These are phyloP conservation scores for Aristolochia californica DNA, from an alignment of 164 flowering plant species.

Conservation along the genomic window DNA sequence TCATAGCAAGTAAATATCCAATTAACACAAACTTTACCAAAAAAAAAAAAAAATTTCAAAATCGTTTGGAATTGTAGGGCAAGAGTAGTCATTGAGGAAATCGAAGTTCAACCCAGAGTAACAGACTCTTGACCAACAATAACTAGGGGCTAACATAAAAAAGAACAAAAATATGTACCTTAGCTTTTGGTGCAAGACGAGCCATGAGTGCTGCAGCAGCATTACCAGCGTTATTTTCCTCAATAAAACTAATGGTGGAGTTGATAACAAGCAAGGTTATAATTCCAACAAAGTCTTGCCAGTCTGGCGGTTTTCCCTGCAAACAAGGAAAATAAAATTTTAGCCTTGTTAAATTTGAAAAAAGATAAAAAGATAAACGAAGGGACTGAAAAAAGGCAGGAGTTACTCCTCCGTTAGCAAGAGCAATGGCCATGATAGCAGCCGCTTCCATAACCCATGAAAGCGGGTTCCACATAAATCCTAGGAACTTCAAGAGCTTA, in stretches of 20 bases:
- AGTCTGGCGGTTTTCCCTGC: conserved; percentile 88
- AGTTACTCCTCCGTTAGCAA: conserved; percentile 76
- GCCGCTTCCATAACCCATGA: conserved; percentile 99
- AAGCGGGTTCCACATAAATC: conserved; percentile 95
- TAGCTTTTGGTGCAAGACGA: conserved; percentile 82
- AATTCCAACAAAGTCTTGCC: conserved; percentile 93
- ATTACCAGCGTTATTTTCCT: conserved; percentile 93
- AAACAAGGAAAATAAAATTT: background rate
- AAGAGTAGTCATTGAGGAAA: too few relatives aligned
- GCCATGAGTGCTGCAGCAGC: conserved; percentile 98
- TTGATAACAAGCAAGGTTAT: conserved; percentile 66
- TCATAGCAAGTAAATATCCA: too few relatives aligned
- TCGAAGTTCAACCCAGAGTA: too few relatives aligned
- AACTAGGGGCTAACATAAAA: background rate
- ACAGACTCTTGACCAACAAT: too few relatives aligned
- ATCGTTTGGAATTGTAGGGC: too few relatives aligned
- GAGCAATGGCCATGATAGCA: conserved; percentile 89
- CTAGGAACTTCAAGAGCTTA: conserved; percentile 74
- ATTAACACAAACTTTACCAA: too few relatives aligned
- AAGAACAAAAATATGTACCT: conserved; percentile 24
- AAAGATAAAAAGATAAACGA: background rate
- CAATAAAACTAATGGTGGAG: conserved; percentile 85
- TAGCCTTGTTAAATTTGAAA: background rate
- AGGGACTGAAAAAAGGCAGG: background rate
- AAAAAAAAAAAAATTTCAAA: too few relatives aligned